Evolutionary conservation across 2,329 filamentous ascomycete species (phyloP).

Genomic region (Cordyceps fumosorosea): DNA sequence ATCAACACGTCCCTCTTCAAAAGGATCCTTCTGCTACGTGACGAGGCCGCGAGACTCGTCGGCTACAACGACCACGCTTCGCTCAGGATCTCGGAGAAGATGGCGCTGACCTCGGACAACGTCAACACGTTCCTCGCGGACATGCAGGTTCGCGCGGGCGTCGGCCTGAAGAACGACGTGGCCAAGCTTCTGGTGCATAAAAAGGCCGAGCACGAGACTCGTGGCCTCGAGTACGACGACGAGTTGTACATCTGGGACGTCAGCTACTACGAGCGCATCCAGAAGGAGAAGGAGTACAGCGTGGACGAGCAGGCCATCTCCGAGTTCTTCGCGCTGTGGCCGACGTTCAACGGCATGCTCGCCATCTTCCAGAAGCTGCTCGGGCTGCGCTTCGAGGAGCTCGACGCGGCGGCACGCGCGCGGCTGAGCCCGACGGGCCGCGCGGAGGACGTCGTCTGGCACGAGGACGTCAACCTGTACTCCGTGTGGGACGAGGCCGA

Average conservation of each 20-base stretch:
- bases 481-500: slow-evolving; percentile 68
- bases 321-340: slow-evolving; percentile 74
- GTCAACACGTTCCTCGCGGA: slow-evolving; percentile 69
- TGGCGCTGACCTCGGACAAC: slow-evolving; percentile 69
- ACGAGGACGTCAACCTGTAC: slow-evolving; percentile 74
- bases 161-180: slow-evolving; percentile 65
- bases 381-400: slow-evolving; percentile 57
- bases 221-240: slow-evolving; percentile 53
- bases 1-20: slow-evolving; percentile 67
- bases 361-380: slow-evolving; percentile 5
- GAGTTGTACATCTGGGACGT: slow-evolving; percentile 81
- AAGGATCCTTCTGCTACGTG: slow-evolving; percentile 66
- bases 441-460: slow-evolving; percentile 69
- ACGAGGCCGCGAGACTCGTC: slow-evolving; percentile 70
- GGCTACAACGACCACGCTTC: slow-evolving; percentile 72
- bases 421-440: slow-evolving; percentile 60
- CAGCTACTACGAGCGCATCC: slow-evolving; percentile 70
- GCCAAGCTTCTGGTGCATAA: slow-evolving; percentile 67
- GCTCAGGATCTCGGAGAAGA: slow-evolving; percentile 74
- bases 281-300: slow-evolving; percentile 73
- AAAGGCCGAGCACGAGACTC: slow-evolving; percentile 59
- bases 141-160: slow-evolving; percentile 57
- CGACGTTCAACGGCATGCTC: slow-evolving; percentile 62
- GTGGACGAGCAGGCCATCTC: slow-evolving; percentile 75
- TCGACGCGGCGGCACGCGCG: slow-evolving; percentile 58